Percentiles rank a stretch among this genome's conserved stretches.
These are phyloP conservation scores for Coemansia sp. DNA, from an alignment of 192 early-diverging fungal species.

Conservation along the genomic window DNA sequence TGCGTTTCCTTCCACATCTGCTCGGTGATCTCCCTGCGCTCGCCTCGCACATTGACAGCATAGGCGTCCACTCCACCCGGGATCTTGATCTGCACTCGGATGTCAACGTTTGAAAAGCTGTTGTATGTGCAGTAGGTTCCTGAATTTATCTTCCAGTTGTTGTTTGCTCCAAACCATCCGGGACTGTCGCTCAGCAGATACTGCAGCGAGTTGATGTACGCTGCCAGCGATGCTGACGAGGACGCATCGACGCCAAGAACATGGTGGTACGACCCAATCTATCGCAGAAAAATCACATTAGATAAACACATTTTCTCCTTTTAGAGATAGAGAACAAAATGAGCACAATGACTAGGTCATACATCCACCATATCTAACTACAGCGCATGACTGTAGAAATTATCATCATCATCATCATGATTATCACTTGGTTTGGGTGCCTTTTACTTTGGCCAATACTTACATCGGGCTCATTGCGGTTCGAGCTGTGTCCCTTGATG, in stretches of 20 bases:
- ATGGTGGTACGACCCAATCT: conserved; percentile 86
- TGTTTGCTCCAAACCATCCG: conserved; percentile 53
- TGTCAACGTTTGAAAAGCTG: conserved; percentile 94
- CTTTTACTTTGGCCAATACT: background rate
- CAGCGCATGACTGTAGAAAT: no score
- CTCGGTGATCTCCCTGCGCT: conserved; percentile 73
- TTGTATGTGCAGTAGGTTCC: conserved; percentile 94
- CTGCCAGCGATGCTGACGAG: conserved; percentile 95
- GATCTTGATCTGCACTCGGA: conserved; percentile 97
- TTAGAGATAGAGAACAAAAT: background rate
- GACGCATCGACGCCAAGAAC: conserved; percentile 80
- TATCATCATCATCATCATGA: no score
- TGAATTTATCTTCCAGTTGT: conserved; percentile 63
- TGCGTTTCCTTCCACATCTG: conserved; percentile 91
- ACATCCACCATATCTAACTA: no score
- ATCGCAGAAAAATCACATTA: conserved; percentile 1
- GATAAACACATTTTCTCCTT: background rate
- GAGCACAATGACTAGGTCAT: background rate
- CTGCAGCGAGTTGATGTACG: conserved; percentile 93
- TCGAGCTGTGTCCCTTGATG: conserved; percentile 78
- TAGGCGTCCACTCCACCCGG: conserved; percentile 97
- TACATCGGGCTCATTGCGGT: conserved; percentile 45
- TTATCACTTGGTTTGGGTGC: no score
- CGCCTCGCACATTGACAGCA: conserved; percentile 83
- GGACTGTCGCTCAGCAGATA: conserved; percentile 60